These are phyloP conservation scores for Globisporangium nodosum DNA, from an alignment of 352 stramenopile genomes.

Conservation along the genomic window DNA sequence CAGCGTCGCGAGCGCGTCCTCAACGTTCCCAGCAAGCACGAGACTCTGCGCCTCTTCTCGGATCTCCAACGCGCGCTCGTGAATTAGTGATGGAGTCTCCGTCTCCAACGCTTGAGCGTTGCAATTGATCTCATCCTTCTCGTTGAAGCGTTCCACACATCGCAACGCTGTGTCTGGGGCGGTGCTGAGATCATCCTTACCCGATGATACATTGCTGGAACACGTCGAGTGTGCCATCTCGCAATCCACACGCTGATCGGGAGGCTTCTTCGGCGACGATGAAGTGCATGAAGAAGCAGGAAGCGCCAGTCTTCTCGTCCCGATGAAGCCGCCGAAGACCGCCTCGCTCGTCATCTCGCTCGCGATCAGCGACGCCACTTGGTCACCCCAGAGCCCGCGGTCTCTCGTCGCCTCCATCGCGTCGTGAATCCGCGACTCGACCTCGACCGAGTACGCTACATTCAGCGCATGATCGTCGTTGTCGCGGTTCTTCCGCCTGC, in stretches of 20 bases:
- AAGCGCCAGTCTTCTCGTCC: conserved; percentile 30
- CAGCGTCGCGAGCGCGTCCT: conserved; percentile 36
- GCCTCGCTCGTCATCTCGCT: conserved; percentile 51
- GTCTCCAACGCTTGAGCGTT: not conserved
- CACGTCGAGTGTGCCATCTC: not conserved
- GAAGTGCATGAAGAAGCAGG: not conserved
- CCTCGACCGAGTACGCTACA: conserved; percentile 29
- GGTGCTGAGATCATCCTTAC: not conserved
- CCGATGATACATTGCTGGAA: too few relatives aligned
- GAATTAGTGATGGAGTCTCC: conserved; percentile 1
- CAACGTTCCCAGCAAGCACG: conserved; percentile 17
- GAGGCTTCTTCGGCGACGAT: not conserved
- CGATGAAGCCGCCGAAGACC: conserved; percentile 37
- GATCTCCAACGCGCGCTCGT: conserved; percentile 19
- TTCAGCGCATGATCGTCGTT: not conserved
- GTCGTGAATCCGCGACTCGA: conserved; percentile 25
- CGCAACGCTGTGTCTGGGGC: not conserved
- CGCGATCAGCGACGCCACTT: conserved; percentile 42
- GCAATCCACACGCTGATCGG: not conserved
- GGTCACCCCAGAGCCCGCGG: conserved; percentile 33
- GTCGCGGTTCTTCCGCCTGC: conserved; percentile 9
- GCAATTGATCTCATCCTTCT: not conserved
- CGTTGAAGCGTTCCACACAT: not conserved
- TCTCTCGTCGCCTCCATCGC: conserved; percentile 19
- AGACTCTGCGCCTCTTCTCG: conserved; percentile 13